Percentiles rank a stretch among this genome's conserved stretches.
Conservation (phyloP, 441 rosid genomes). For the Gossypium gossypioides region DNA sequence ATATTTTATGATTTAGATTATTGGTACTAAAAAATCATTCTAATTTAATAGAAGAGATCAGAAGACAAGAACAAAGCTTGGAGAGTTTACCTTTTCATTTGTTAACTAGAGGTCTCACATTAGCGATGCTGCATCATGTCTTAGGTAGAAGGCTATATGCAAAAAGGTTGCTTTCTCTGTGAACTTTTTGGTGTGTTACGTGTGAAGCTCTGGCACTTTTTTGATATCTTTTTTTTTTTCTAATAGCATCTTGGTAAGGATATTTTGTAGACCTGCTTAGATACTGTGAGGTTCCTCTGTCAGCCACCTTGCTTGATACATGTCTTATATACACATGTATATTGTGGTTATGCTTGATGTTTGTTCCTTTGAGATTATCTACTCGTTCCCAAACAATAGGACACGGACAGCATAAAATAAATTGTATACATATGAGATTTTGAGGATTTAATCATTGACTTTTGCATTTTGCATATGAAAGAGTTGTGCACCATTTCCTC, state of each 20-base stretch:
- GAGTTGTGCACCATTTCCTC: neutral
- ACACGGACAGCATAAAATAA: neutral
- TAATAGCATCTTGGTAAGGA: neutral
- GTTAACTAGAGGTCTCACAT: neutral
- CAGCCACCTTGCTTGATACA: neutral
- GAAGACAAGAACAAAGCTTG: neutral
- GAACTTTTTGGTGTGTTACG: neutral
- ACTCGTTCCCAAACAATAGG: neutral
- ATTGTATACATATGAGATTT: neutral
- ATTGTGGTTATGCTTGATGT: neutral
- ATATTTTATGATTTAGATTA: neutral
- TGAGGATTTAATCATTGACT: neutral
- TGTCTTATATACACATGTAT: neutral
- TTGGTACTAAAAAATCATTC: neutral
- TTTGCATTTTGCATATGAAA: neutral
- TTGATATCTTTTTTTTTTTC: neutral
- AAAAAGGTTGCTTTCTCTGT: neutral
- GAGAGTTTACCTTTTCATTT: neutral
- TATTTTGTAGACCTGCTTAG: neutral
- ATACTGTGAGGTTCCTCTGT: neutral
- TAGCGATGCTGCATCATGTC: neutral
- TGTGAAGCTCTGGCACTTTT: neutral
- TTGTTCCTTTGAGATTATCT: neutral
- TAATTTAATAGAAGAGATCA: neutral
- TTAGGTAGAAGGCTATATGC: neutral